A percentile compares a stretch with the other conserved stretches of the same genome.
phyloP scores from a whole-genome alignment of 129 eudicot genomes.

The Logfia minima region DNA sequence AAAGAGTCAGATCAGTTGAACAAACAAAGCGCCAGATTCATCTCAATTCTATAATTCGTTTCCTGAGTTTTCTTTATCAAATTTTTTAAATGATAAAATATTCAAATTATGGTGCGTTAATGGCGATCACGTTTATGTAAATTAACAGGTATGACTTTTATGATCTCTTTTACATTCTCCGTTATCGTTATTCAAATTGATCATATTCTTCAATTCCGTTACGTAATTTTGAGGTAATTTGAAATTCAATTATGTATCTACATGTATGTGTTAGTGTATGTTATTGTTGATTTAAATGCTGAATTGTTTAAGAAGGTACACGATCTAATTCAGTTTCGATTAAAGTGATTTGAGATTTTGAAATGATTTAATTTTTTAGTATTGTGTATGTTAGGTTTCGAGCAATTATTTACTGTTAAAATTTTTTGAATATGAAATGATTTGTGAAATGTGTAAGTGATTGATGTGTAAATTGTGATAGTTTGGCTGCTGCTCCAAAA shows the following conservation, averaged over 20 bases:
- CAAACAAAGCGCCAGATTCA: constrained; percentile 24
- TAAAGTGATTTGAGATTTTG: constrained; percentile 5
- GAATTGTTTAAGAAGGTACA: neutral
- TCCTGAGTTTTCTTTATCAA: too few species aligned
- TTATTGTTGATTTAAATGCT: constrained; percentile 7
- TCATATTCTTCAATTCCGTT: neutral
- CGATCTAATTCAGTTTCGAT: constrained; percentile 23
- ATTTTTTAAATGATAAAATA: neutral
- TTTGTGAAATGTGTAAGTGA: neutral
- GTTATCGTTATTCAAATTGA: neutral
- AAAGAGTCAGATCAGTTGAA: constrained; percentile 22
- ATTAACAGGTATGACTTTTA: constrained; percentile 11
- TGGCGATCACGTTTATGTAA: constrained; percentile 28
- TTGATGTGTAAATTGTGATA: neutral
- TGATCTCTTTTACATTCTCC: neutral
- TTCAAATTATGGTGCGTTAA: constrained; percentile 20
- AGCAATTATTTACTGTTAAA: constrained; percentile 2
- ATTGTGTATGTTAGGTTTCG: neutral
- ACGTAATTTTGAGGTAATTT: constrained; percentile 22
- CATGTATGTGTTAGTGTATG: neutral
- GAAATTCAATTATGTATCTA: neutral
- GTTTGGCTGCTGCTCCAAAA: neutral
- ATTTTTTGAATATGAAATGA: neutral
- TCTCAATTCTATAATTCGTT: too few species aligned
- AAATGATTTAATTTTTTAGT: neutral